Evolutionary conservation across 1,284 basidiomycete genomes (phyloP).

Genomic region (Cerrena zonata): DNA sequence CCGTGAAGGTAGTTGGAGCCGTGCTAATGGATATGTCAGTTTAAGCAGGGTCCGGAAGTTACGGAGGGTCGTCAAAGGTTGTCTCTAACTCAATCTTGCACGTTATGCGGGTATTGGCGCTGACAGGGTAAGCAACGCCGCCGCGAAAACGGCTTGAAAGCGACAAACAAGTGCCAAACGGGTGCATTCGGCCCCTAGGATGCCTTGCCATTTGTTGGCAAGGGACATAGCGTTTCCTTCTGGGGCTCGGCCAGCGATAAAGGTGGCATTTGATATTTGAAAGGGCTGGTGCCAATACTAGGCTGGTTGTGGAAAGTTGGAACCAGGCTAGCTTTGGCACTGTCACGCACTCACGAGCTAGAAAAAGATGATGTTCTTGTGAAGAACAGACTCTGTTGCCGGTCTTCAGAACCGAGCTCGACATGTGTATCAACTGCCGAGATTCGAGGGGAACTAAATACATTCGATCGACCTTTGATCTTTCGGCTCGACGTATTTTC

Average conservation of each 20-base stretch:
- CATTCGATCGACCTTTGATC: no score
- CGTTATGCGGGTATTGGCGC: neutral
- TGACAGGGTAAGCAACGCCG: neutral
- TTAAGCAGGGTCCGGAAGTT: neutral
- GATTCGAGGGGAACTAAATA: no score
- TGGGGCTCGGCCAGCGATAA: neutral
- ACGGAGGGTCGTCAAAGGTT: neutral
- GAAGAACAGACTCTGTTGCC: no score
- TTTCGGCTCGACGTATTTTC: no score
- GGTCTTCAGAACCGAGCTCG: no score
- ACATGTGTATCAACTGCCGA: no score
- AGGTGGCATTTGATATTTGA: neutral
- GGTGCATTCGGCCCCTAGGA: neutral
- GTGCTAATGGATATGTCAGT: neutral
- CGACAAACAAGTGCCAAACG: neutral
- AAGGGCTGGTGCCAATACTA: no score
- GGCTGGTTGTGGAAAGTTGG: no score
- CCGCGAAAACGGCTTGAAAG: neutral
- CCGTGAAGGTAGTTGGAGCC: neutral
- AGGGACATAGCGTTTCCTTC: neutral
- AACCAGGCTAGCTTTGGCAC: no score
- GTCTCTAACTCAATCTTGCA: slow-evolving; percentile 1
- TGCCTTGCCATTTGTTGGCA: neutral
- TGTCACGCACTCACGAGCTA: no score
- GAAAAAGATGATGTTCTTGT: no score